phyloP scores from a whole-genome alignment of 2,329 filamentous ascomycete species.

The Trichophyton mentagrophytes region DNA sequence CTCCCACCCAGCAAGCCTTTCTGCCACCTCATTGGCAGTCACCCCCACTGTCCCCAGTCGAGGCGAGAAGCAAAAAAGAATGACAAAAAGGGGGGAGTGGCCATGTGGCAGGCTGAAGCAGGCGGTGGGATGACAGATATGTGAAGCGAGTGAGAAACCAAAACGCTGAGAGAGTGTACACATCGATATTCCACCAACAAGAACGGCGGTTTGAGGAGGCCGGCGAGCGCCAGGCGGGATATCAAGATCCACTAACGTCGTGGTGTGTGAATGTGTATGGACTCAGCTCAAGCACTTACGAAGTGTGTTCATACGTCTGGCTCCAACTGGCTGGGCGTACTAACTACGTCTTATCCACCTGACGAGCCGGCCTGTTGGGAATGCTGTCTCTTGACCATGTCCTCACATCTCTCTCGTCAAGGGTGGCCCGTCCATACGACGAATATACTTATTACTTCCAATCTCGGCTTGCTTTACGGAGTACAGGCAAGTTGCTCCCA shows the following conservation, averaged over 20 bases:
- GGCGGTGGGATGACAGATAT: background rate
- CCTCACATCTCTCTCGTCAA: background rate
- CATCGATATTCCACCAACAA: background rate
- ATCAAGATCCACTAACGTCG: background rate
- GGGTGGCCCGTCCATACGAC: background rate
- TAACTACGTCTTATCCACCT: background rate
- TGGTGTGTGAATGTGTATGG: background rate
- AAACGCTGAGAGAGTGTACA: background rate
- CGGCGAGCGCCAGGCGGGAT: background rate
- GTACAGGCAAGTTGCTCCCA: background rate
- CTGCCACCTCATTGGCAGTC: background rate
- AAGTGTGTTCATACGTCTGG: background rate
- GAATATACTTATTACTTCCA: background rate
- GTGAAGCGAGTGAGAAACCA: background rate
- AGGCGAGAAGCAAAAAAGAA: background rate
- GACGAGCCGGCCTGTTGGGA: constrained; percentile 4
- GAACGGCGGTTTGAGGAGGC: background rate
- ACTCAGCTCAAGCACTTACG: background rate
- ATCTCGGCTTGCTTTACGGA: background rate
- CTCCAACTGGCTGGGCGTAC: background rate
- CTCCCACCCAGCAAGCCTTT: background rate
- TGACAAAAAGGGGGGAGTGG: background rate
- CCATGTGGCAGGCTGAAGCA: constrained; percentile 2
- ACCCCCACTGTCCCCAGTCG: constrained; percentile 1
- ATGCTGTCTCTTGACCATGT: background rate